These are phyloP conservation scores for Cryphonectria naterciae DNA, from an alignment of 2,329 filamentous ascomycete genomes.

Conservation along the genomic window DNA sequence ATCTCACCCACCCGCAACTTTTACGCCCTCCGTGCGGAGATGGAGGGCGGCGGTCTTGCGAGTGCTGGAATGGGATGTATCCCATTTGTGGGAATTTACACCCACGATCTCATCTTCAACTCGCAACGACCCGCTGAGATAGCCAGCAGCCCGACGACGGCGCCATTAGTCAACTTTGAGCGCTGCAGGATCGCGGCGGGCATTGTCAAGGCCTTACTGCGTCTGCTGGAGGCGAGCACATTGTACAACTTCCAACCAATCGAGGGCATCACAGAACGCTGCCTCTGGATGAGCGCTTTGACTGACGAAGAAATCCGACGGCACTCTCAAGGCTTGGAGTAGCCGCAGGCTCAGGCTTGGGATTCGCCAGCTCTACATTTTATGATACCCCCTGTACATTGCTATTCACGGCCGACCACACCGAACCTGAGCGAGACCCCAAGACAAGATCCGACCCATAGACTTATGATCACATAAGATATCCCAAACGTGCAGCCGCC, in stretches of 20 bases:
- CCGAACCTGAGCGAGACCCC: neutral
- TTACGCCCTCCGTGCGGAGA: constrained; percentile 74
- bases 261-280: constrained; percentile 77
- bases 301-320: constrained; percentile 73
- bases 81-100: constrained; percentile 83
- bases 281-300: constrained; percentile 82
- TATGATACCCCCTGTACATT: constrained; percentile 15
- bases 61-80: constrained; percentile 73
- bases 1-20: constrained; percentile 81
- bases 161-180: constrained; percentile 82
- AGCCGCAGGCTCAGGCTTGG: neutral
- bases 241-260: constrained; percentile 75
- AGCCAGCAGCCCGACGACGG: constrained; percentile 65
- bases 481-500: neutral
- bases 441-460: constrained; percentile 3
- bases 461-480: neutral
- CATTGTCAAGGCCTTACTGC: constrained; percentile 78
- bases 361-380: neutral
- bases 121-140: constrained; percentile 78
- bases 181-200: constrained; percentile 75
- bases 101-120: constrained; percentile 82
- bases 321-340: constrained; percentile 41
- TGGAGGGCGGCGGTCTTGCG: constrained; percentile 66
- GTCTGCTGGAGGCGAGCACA: constrained; percentile 78
- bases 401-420: neutral